Conservation (phyloP, 1,139 yeast species). For the Candida labiduridarum region DNA sequence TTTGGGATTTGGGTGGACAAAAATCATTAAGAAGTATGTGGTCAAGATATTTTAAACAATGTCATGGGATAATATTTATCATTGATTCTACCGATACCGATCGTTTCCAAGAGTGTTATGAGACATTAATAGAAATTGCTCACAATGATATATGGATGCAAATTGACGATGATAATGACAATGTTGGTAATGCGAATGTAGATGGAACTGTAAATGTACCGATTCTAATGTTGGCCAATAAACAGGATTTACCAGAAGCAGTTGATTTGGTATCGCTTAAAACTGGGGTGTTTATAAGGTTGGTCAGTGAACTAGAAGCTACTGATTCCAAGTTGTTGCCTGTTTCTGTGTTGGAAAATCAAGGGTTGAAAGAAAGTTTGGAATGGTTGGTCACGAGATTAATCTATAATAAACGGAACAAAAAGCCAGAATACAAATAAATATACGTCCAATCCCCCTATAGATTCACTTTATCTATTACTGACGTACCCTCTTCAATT, state of each 20-base stretch:
- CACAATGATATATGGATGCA: constrained; percentile 51
- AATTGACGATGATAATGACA: constrained; percentile 32
- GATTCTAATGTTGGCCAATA: constrained; percentile 90
- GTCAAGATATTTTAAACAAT: constrained; percentile 80
- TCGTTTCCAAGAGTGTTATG: constrained; percentile 81
- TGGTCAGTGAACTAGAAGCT: constrained; percentile 81
- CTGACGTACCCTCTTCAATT: neutral
- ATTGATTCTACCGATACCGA: constrained; percentile 89
- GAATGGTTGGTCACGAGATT: constrained; percentile 86
- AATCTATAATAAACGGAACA: constrained; percentile 70
- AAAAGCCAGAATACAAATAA: constrained; percentile 62
- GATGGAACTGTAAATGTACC: constrained; percentile 65
- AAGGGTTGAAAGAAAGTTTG: constrained; percentile 82
- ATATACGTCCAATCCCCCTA: neutral
- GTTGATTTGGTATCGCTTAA: constrained; percentile 78
- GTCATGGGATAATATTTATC: constrained; percentile 90
- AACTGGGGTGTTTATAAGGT: constrained; percentile 79
- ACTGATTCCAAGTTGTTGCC: constrained; percentile 90
- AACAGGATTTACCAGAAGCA: constrained; percentile 79
- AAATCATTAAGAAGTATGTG: constrained; percentile 78
- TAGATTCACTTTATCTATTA: neutral
- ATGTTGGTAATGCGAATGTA: constrained; percentile 33
- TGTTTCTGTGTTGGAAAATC: constrained; percentile 83
- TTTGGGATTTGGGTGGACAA: constrained; percentile 98
- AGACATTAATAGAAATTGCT: constrained; percentile 52